These are phyloP conservation scores for Trichoderma sp. DNA, from an alignment of 2,329 filamentous ascomycete genomes.

Conservation along the genomic window DNA sequence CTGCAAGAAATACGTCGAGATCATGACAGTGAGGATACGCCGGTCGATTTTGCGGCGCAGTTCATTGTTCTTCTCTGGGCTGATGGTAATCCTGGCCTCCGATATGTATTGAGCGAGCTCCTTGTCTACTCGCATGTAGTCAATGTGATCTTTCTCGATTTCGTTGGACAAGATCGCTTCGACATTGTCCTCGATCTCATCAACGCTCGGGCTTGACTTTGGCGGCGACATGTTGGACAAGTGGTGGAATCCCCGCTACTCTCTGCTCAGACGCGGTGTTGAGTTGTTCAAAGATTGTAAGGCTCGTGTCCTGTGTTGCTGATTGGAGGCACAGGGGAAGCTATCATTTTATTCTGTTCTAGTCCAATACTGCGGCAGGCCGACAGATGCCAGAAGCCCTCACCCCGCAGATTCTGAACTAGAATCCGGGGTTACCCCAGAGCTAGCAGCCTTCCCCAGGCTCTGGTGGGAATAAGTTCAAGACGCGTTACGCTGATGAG, in stretches of 20 bases:
- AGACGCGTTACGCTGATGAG: not conserved
- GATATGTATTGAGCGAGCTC: constrained; percentile 17
- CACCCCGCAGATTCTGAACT: not conserved
- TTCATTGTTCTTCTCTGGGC: constrained; percentile 12
- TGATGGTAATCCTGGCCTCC: constrained; percentile 7
- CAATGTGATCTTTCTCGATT: constrained; percentile 6
- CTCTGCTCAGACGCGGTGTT: not conserved
- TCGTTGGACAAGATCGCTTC: not conserved
- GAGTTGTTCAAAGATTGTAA: not conserved
- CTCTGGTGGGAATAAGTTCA: not conserved
- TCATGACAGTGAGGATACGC: constrained; percentile 11
- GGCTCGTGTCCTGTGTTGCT: not conserved
- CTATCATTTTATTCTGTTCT: not conserved
- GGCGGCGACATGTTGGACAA: constrained; percentile 1
- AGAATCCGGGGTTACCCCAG: not conserved
- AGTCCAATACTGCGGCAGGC: not conserved
- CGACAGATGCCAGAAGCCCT: not conserved
- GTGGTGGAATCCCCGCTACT: too few species aligned
- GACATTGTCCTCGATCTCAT: constrained; percentile 6
- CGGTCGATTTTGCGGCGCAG: constrained; percentile 18
- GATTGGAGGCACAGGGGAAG: not conserved
- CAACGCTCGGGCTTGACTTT: constrained; percentile 1
- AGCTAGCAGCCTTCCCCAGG: not conserved
- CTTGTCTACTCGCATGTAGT: constrained; percentile 9
- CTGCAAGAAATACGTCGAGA: constrained; percentile 15